Conservation (phyloP, 2,329 filamentous ascomycete genomes). For the Rugonectria rugulosa region DNA sequence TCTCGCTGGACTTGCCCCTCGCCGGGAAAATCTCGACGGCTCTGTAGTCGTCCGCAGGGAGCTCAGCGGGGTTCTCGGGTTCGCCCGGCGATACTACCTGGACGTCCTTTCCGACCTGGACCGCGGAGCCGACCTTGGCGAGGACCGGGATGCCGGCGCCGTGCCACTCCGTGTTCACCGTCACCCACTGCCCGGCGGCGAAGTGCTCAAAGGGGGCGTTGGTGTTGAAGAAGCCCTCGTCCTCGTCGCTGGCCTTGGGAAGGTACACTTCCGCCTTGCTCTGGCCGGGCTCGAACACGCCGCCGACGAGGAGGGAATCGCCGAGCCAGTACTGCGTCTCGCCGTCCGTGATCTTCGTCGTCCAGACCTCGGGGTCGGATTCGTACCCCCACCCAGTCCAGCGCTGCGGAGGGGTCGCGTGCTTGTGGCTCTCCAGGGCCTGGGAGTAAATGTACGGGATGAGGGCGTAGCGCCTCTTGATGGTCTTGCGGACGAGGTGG, state of each 20-base stretch:
- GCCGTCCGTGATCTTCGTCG: constrained; percentile 62
- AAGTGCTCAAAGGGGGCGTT: constrained; percentile 68
- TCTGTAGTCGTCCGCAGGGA: constrained; percentile 52
- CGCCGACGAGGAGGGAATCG: constrained; percentile 69
- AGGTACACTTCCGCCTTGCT: constrained; percentile 67
- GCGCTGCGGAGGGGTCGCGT: constrained; percentile 69
- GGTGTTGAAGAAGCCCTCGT: constrained; percentile 68
- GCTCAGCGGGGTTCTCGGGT: constrained; percentile 46
- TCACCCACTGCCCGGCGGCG: constrained; percentile 50
- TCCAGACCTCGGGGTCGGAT: constrained; percentile 71
- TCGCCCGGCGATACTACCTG: constrained; percentile 47
- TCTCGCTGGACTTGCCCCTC: constrained; percentile 22
- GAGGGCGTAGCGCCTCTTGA: constrained; percentile 75
- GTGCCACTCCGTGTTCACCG: constrained; percentile 52
- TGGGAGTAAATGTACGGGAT: constrained; percentile 76
- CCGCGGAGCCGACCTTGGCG: constrained; percentile 48
- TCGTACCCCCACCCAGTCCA: constrained; percentile 81
- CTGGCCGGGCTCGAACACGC: constrained; percentile 69
- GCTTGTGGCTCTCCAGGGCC: constrained; percentile 66
- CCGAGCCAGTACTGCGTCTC: constrained; percentile 80
- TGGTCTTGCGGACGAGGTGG: constrained; percentile 67
- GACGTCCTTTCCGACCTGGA: constrained; percentile 49
- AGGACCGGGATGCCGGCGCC: constrained; percentile 50
- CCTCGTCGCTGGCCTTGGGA: constrained; percentile 60
- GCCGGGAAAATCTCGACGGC: constrained; percentile 54